Conservation (phyloP, 352 stramenopile genomes). For the Globisporangium polare region DNA sequence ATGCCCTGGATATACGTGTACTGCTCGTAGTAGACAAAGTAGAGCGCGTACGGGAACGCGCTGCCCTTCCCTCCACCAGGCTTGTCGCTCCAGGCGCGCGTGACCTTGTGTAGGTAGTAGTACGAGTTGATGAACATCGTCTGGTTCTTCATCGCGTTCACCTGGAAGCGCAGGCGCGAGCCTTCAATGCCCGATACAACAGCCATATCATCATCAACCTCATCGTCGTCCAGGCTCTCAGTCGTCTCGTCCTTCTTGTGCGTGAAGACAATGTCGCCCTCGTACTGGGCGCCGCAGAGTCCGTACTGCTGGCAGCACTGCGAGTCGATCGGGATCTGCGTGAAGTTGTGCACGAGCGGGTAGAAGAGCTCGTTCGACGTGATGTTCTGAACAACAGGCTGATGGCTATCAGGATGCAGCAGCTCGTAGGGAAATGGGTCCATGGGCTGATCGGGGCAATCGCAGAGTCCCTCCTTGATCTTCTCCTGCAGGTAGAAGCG, state of each 20-base stretch:
- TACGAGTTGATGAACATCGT: constrained; percentile 90
- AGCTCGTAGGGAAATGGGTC: constrained; percentile 77
- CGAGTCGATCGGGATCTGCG: constrained; percentile 83
- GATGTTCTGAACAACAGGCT: constrained; percentile 19
- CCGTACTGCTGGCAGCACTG: constrained; percentile 88
- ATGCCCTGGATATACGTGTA: constrained; percentile 91
- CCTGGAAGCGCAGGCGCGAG: constrained; percentile 84
- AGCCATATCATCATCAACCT: not conserved
- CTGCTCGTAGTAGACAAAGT: constrained; percentile 92
- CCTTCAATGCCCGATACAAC: constrained; percentile 43
- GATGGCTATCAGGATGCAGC: not conserved
- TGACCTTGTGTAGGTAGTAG: constrained; percentile 78
- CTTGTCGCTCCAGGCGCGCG: constrained; percentile 31
- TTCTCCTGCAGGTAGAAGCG: constrained; percentile 77
- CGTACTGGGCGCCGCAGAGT: constrained; percentile 84
- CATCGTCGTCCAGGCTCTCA: too few relatives aligned
- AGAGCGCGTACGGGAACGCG: constrained; percentile 88
- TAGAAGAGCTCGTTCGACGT: constrained; percentile 75
- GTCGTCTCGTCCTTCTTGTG: constrained; percentile 9
- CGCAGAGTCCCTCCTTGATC: constrained; percentile 46
- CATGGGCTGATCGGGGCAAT: constrained; percentile 76
- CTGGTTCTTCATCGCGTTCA: constrained; percentile 84
- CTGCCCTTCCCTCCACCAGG: constrained; percentile 1
- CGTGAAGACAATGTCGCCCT: constrained; percentile 78
- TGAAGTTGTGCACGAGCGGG: constrained; percentile 81